Conservation (phyloP, 2,329 filamentous ascomycete species). For the Aspergillus uvarum region DNA sequence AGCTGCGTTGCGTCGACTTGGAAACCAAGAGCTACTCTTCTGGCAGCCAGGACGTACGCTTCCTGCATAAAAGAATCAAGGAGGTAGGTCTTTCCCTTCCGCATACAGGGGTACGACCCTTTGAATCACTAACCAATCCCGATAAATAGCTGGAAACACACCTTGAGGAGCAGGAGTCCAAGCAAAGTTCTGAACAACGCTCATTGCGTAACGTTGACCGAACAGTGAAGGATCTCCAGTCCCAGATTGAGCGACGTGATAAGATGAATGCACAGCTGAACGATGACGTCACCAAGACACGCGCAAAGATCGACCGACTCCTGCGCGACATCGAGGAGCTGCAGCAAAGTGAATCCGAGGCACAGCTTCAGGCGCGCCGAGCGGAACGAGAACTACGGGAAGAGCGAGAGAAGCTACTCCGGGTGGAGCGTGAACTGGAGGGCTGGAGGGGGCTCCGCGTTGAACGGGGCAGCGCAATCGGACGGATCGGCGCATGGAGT, state of each 20-base stretch:
- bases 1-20: constrained; percentile 84
- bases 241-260: constrained; percentile 88
- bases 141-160: constrained; percentile 74
- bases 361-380: constrained; percentile 76
- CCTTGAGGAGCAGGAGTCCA: constrained; percentile 77
- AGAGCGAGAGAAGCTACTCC: constrained; percentile 76
- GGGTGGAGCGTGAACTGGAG: constrained; percentile 85
- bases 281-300: constrained; percentile 80
- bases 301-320: constrained; percentile 87
- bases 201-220: constrained; percentile 91
- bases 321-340: constrained; percentile 91
- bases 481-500: constrained; percentile 36
- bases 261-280: constrained; percentile 77
- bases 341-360: constrained; percentile 78
- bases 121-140: constrained; percentile 21
- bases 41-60: constrained; percentile 91
- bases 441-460: constrained; percentile 71
- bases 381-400: constrained; percentile 88
- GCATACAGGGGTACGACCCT: not conserved
- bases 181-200: constrained; percentile 76
- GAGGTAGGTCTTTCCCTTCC: constrained; percentile 63
- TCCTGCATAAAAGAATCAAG: constrained; percentile 89
- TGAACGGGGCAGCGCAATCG: constrained; percentile 54
- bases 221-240: constrained; percentile 86
- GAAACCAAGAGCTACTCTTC: constrained; percentile 97